phyloP scores from a whole-genome alignment of 805 yeast species.

The Yarrowia sp. region DNA sequence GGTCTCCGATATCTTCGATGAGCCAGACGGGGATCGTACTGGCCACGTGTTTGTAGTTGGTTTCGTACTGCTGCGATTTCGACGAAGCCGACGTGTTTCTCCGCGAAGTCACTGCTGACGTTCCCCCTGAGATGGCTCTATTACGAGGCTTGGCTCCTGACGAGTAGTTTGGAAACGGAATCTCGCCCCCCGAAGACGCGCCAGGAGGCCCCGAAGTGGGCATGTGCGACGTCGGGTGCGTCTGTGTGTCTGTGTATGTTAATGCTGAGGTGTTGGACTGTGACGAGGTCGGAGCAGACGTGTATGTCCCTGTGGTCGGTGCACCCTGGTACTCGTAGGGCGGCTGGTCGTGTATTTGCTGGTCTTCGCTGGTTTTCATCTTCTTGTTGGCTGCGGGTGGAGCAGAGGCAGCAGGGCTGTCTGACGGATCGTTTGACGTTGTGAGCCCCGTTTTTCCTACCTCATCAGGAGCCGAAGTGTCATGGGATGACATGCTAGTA shows the following conservation, averaged over 20 bases:
- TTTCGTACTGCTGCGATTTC: slow-evolving; percentile 15
- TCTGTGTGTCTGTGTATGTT: slow-evolving; percentile 24
- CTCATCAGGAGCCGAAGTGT: too few relatives aligned
- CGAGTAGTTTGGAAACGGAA: slow-evolving; percentile 19
- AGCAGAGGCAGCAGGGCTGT: neutral
- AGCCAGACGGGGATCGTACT: slow-evolving; percentile 40
- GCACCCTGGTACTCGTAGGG: neutral
- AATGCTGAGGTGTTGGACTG: slow-evolving; percentile 19
- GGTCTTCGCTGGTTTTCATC: slow-evolving; percentile 6
- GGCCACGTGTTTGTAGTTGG: slow-evolving; percentile 40
- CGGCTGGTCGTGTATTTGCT: slow-evolving; percentile 11
- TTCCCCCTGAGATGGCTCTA: slow-evolving; percentile 13
- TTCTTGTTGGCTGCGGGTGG: slow-evolving; percentile 7
- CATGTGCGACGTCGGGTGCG: slow-evolving; percentile 16
- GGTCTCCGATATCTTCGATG: slow-evolving; percentile 33
- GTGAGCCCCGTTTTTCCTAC: too few relatives aligned
- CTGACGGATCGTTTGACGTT: too few relatives aligned
- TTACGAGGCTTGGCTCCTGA: neutral
- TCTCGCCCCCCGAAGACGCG: neutral
- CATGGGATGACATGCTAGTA: too few relatives aligned
- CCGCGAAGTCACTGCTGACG: neutral
- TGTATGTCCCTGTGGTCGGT: neutral
- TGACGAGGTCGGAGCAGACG: slow-evolving; percentile 14
- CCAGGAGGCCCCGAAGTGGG: neutral
- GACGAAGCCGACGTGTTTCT: slow-evolving; percentile 28